Conservation (phyloP, 2,329 filamentous ascomycete genomes). For the Trichoderma sp. region DNA sequence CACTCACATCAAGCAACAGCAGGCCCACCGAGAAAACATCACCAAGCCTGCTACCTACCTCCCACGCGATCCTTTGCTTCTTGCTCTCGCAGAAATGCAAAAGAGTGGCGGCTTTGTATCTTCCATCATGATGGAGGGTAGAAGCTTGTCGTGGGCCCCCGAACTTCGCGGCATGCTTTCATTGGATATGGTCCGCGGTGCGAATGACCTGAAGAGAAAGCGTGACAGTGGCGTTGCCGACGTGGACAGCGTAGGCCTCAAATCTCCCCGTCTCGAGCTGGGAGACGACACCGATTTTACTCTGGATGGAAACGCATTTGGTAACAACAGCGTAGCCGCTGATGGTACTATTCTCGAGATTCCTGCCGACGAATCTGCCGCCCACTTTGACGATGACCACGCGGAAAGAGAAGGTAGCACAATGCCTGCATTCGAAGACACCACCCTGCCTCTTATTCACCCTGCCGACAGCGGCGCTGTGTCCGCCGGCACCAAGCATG, state of each 20-base stretch:
- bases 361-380: conserved; percentile 59
- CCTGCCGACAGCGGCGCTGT: conserved; percentile 84
- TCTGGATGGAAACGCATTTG: conserved; percentile 54
- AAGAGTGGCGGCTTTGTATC: conserved; percentile 88
- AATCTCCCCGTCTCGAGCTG: conserved; percentile 71
- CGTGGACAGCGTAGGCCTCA: conserved; percentile 69
- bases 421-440: conserved; percentile 75
- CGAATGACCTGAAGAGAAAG: conserved; percentile 89
- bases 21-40: conserved; percentile 83
- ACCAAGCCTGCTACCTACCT: conserved; percentile 81
- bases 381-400: conserved; percentile 52
- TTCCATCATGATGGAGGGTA: conserved; percentile 80
- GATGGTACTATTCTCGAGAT: conserved; percentile 70
- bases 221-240: conserved; percentile 85
- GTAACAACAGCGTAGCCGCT: conserved; percentile 56
- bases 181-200: conserved; percentile 74
- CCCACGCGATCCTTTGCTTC: conserved; percentile 81
- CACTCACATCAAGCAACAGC: conserved; percentile 81
- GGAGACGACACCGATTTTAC: conserved; percentile 66
- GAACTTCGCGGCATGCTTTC: conserved; percentile 93
- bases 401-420: conserved; percentile 49
- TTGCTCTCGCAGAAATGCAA: conserved; percentile 90
- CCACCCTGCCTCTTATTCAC: conserved; percentile 73
- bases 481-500: conserved; percentile 89
- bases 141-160: conserved; percentile 81